Percentiles rank a stretch among this genome's conserved stretches.
Conservation (phyloP, 2,329 filamentous ascomycete genomes). For the Fusarium coicis region DNA sequence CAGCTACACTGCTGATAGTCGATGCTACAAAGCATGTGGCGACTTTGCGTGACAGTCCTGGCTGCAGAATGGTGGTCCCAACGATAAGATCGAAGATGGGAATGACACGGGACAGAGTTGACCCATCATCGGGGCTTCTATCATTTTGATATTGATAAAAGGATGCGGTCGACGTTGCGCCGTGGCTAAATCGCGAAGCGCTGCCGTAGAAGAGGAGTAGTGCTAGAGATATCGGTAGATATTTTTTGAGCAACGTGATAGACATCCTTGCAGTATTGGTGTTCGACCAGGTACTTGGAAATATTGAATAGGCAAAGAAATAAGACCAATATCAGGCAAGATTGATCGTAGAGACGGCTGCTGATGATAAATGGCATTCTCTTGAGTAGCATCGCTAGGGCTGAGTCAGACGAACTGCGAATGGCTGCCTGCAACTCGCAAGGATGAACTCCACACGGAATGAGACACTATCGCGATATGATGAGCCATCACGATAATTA, state of each 20-base stretch:
- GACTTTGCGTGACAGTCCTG: slow-evolving; percentile 1
- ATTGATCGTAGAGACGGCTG: accelerated
- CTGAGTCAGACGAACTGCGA: slow-evolving; percentile 8
- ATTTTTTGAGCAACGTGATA: background rate
- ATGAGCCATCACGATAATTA: background rate
- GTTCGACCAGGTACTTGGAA: accelerated
- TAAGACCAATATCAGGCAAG: accelerated
- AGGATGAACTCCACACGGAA: background rate
- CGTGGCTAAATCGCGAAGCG: slow-evolving; percentile 28
- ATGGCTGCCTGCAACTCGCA: background rate
- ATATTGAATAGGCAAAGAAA: accelerated
- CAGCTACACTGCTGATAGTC: slow-evolving; percentile 8
- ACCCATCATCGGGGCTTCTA: slow-evolving; percentile 15
- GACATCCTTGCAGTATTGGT: background rate
- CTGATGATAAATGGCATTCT: background rate
- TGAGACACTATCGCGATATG: background rate
- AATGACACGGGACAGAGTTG: slow-evolving; percentile 1
- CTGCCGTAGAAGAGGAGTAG: slow-evolving; percentile 30
- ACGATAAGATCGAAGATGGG: slow-evolving; percentile 24
- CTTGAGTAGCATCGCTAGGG: background rate
- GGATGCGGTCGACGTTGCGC: slow-evolving; percentile 9
- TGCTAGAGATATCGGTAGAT: slow-evolving; percentile 13
- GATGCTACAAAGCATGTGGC: slow-evolving; percentile 26
- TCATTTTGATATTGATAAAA: slow-evolving; percentile 30
- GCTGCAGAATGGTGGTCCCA: background rate